Evolutionary conservation across 495 filamentous ascomycete species (phyloP).

Genomic region (Aspergillus sclerotioniger): DNA sequence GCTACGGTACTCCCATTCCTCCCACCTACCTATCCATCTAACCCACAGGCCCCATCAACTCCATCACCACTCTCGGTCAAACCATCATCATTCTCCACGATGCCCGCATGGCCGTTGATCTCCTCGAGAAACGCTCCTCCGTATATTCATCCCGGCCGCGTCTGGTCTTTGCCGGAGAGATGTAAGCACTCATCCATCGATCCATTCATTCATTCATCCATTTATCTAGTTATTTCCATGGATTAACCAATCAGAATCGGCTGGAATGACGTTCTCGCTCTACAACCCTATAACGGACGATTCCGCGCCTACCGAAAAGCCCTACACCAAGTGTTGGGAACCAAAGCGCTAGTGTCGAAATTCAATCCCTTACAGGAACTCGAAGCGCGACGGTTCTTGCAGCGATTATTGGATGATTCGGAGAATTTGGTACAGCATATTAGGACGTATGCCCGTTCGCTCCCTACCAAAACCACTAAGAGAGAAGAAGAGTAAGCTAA

Average conservation of each 20-base stretch:
- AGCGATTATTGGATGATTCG: conserved; percentile 39
- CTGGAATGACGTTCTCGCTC: conserved; percentile 32
- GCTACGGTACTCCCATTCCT: conserved; percentile 33
- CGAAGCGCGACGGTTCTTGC: conserved; percentile 41
- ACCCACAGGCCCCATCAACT: conserved; percentile 44
- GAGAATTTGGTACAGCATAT: conserved; percentile 37
- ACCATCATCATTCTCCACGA: conserved; percentile 48
- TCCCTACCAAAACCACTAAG: too few species aligned
- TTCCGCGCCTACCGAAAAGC: conserved; percentile 43
- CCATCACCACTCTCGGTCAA: conserved; percentile 44
- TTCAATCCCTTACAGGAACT: conserved; percentile 38
- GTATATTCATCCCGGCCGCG: conserved; percentile 40
- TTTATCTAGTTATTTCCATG: too few species aligned
- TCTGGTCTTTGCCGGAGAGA: conserved; percentile 27
- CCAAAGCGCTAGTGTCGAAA: conserved; percentile 27
- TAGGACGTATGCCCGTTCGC: conserved; percentile 36
- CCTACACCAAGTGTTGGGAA: conserved; percentile 25
- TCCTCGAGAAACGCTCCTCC: conserved; percentile 42
- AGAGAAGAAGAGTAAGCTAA: too few species aligned
- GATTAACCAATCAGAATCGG: conserved; percentile 19
- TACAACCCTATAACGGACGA: conserved; percentile 32
- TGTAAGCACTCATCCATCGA: not conserved
- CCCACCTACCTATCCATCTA: not conserved
- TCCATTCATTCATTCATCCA: not conserved
- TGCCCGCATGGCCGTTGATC: conserved; percentile 33